These are phyloP conservation scores for Colletotrichum lupini DNA, from an alignment of 2,329 filamentous ascomycete species.

Conservation along the genomic window DNA sequence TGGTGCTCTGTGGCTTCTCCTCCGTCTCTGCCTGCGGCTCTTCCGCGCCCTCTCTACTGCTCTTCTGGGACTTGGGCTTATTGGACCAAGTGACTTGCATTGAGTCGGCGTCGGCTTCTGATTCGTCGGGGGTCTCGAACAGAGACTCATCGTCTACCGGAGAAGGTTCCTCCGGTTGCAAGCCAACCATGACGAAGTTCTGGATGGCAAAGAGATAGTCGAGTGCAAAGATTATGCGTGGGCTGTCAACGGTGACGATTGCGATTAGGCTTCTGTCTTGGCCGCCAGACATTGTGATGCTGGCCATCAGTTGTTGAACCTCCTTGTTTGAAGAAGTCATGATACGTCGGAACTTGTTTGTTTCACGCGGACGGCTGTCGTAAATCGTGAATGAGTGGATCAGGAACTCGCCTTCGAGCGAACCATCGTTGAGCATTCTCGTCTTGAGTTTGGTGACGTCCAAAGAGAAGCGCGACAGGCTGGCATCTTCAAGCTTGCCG, in stretches of 20 bases:
- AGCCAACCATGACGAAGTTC: slow-evolving; percentile 79
- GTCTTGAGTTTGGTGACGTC: slow-evolving; percentile 94
- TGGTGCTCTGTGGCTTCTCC: slow-evolving; percentile 53
- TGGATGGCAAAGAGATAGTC: slow-evolving; percentile 95
- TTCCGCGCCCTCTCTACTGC: slow-evolving; percentile 35
- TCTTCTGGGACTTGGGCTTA: slow-evolving; percentile 46
- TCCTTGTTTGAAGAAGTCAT: slow-evolving; percentile 97
- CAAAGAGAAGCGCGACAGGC: slow-evolving; percentile 92
- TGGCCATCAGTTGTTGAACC: slow-evolving; percentile 98
- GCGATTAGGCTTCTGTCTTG: slow-evolving; percentile 85
- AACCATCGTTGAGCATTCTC: slow-evolving; percentile 90
- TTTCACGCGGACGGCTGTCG: slow-evolving; percentile 88
- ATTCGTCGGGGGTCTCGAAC: slow-evolving; percentile 67
- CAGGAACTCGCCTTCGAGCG: slow-evolving; percentile 90
- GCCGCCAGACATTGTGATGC: slow-evolving; percentile 89
- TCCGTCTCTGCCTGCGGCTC: slow-evolving; percentile 22
- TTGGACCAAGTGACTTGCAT: slow-evolving; percentile 59
- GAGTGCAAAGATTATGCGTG: slow-evolving; percentile 91
- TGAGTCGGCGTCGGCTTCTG: slow-evolving; percentile 64
- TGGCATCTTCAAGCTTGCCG: slow-evolving; percentile 80
- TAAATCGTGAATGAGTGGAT: slow-evolving; percentile 95
- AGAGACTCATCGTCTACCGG: slow-evolving; percentile 63
- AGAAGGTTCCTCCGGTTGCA: slow-evolving; percentile 71
- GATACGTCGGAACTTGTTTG: slow-evolving; percentile 97
- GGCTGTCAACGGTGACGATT: slow-evolving; percentile 94